phyloP scores from a whole-genome alignment of 1,284 basidiomycete species.

The Ustilago xerochloae region DNA sequence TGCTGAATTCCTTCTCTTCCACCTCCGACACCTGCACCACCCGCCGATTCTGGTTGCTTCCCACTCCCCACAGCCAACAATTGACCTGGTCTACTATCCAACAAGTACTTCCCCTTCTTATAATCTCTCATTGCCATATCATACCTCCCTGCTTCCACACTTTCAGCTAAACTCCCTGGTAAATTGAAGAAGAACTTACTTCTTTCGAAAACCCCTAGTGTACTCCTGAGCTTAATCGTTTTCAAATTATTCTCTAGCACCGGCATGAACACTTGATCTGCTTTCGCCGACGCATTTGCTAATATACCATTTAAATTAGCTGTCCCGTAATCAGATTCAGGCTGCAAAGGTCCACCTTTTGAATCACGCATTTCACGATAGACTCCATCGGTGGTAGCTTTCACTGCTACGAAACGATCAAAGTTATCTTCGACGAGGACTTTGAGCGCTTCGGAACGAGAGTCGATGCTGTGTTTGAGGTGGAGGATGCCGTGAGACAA shows the following conservation, averaged over 20 bases:
- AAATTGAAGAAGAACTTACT: conserved; percentile 99
- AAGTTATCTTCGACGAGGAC: conserved; percentile 98
- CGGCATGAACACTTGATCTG: conserved; percentile 94
- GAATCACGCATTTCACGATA: conserved; percentile 80
- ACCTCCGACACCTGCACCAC: conserved; percentile 40
- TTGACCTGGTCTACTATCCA: conserved; percentile 86
- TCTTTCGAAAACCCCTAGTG: conserved; percentile 92
- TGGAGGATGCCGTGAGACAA: conserved; percentile 71
- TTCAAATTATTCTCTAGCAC: conserved; percentile 96
- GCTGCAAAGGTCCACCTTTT: conserved; percentile 82
- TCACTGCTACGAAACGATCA: conserved; percentile 96
- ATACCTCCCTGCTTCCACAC: conserved; percentile 80
- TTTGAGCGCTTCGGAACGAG: conserved; percentile 86
- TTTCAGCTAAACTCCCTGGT: conserved; percentile 89
- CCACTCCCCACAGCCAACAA: conserved; percentile 73
- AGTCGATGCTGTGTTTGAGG: conserved; percentile 60
- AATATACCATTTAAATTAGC: conserved; percentile 78
- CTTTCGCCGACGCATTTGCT: conserved; percentile 79
- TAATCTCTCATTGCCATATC: conserved; percentile 94
- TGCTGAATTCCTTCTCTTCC: no score
- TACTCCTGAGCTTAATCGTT: conserved; percentile 89
- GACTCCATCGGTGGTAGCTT: conserved; percentile 91
- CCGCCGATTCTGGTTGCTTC: conserved; percentile 26
- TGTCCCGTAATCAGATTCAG: conserved; percentile 83
- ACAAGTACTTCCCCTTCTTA: conserved; percentile 92